Percentiles rank a stretch among this genome's conserved stretches.
Conservation (phyloP, 148 eudicot genomes). For the Heliamphora exappendiculata region DNA sequence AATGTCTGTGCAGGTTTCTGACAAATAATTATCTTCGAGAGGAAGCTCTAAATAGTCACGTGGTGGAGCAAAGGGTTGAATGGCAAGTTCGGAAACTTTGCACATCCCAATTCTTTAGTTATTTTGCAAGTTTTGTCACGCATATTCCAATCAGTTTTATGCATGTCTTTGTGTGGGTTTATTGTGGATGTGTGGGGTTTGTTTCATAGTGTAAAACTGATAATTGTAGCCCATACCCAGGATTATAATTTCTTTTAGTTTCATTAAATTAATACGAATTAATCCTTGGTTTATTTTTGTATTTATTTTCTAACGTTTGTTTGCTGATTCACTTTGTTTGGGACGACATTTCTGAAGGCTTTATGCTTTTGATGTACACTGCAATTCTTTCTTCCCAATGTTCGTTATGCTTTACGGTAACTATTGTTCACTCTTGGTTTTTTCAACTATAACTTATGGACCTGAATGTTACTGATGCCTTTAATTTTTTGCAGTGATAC, state of each 20-base stretch:
- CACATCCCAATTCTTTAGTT: neutral
- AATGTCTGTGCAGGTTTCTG: slow-evolving; percentile 52
- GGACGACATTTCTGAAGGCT: slow-evolving; percentile 50
- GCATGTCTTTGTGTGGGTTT: neutral
- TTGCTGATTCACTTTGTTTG: slow-evolving; percentile 9
- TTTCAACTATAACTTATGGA: neutral
- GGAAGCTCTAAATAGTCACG: slow-evolving; percentile 91
- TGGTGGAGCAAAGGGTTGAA: slow-evolving; percentile 97
- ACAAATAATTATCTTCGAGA: slow-evolving; percentile 93
- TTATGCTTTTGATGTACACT: slow-evolving; percentile 98
- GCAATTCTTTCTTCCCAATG: slow-evolving; percentile 98
- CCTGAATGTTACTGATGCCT: slow-evolving; percentile 10
- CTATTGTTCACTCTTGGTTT: slow-evolving; percentile 8
- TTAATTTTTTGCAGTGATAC: slow-evolving; percentile 53
- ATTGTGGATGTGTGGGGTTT: neutral
- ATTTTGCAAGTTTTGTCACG: neutral
- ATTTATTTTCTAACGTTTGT: neutral
- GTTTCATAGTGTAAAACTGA: neutral
- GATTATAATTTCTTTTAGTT: neutral
- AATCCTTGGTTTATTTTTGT: neutral
- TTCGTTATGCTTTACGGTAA: slow-evolving; percentile 86
- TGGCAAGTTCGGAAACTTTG: slow-evolving; percentile 56
- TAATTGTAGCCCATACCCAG: neutral
- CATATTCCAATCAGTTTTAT: neutral
- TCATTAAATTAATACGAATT: neutral